Evolutionary conservation across 768 basidiomycete genomes (phyloP).

Genomic region (Amanita molliuscula): DNA sequence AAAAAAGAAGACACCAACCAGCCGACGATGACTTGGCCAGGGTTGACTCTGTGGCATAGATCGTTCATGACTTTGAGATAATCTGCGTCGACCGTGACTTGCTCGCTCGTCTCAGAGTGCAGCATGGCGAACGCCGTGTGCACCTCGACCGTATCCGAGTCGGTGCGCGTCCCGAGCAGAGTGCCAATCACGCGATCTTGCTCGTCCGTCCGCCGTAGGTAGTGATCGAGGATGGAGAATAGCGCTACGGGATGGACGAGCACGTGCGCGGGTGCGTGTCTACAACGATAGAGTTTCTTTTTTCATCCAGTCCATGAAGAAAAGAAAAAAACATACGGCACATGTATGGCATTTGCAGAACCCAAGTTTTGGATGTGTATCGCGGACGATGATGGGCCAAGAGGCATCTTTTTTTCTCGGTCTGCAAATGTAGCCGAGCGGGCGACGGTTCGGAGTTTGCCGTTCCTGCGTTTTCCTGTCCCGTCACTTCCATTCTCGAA

Average conservation of each 20-base stretch:
- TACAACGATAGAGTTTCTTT: constrained; percentile 17
- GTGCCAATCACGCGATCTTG: constrained; percentile 94
- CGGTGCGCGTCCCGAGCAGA: constrained; percentile 73
- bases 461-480: constrained; percentile 17
- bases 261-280: constrained; percentile 61
- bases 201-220: constrained; percentile 72
- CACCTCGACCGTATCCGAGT: constrained; percentile 56
- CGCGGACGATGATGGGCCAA: constrained; percentile 39
- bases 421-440: too few species aligned
- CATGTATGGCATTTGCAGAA: constrained; percentile 20
- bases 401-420: constrained; percentile 29
- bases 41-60: constrained; percentile 73
- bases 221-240: constrained; percentile 94
- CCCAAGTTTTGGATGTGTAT: constrained; percentile 33
- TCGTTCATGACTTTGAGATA: constrained; percentile 93
- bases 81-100: constrained; percentile 94
- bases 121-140: constrained; percentile 84
- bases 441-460: constrained; percentile 22
- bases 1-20: constrained; percentile 50
- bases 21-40: constrained; percentile 87
- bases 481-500: constrained; percentile 11
- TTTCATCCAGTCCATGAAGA: background rate
- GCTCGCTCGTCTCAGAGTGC: constrained; percentile 86
- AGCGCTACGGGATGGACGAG: constrained; percentile 89
- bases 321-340: constrained; percentile 23